These are phyloP conservation scores for Entomortierella parvispora DNA, from an alignment of 192 early-diverging fungal species.

Conservation along the genomic window DNA sequence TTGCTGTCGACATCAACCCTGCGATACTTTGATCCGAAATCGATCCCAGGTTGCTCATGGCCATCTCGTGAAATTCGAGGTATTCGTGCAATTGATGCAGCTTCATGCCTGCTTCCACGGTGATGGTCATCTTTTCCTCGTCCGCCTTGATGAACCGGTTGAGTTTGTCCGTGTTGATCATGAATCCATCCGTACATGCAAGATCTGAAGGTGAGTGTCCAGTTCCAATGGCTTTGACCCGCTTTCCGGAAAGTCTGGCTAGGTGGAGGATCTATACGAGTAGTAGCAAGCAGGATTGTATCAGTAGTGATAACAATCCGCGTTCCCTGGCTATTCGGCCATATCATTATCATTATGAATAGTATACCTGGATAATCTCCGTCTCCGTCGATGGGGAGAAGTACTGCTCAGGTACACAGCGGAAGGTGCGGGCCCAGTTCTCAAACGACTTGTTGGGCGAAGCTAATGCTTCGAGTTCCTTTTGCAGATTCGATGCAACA, in stretches of 20 bases:
- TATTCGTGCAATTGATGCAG: constrained; percentile 67
- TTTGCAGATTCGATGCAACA: constrained; percentile 1
- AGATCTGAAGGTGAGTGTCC: constrained; percentile 83
- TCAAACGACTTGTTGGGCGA: constrained; percentile 49
- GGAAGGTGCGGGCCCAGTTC: constrained; percentile 79
- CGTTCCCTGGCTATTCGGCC: too few species aligned
- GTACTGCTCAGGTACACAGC: constrained; percentile 64
- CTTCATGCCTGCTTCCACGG: constrained; percentile 74
- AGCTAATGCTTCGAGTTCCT: constrained; percentile 27
- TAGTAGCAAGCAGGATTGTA: neutral
- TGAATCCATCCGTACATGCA: constrained; percentile 69
- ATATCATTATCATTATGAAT: too few species aligned
- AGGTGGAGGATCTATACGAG: constrained; percentile 56
- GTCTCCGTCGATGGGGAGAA: constrained; percentile 68
- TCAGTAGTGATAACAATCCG: neutral
- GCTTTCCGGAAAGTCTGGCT: constrained; percentile 53
- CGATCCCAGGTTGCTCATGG: constrained; percentile 75
- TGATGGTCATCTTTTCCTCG: constrained; percentile 54
- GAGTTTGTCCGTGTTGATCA: constrained; percentile 78
- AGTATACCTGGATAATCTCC: constrained; percentile 65
- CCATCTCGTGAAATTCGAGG: constrained; percentile 64
- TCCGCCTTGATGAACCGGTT: constrained; percentile 63
- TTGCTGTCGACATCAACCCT: constrained; percentile 78
- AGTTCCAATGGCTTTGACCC: constrained; percentile 72
- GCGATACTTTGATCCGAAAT: constrained; percentile 81